Evolutionary conservation across 208 protist genomes (phyloP), one percentile per base, ranked within the genome.

Genomic region (Acanthamoeba rhysodes): DNA sequence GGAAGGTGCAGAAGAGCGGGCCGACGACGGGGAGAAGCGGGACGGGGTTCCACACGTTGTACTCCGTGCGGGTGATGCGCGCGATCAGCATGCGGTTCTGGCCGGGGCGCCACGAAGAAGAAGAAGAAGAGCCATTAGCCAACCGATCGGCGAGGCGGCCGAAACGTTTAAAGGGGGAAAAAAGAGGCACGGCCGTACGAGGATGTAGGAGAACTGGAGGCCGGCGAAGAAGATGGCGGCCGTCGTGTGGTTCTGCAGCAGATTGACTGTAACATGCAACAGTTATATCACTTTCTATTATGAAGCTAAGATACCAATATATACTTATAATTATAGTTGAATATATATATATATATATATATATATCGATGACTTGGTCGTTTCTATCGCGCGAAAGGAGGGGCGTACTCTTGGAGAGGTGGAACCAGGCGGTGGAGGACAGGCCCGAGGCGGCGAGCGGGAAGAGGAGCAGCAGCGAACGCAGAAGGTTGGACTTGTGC

Each of bases 21-120:
- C 90, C 90, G n/a, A 80, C 20, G 59, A 80, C 16, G 27, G 90
- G 64, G 18, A 94, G 55, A 41, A 80, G 37, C 16, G 57, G 90
- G 41, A 94, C 6, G 20, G 64, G 90, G 64, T 94, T 94, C 90
- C 90, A 94, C 37, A 94, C 66, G 90, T 94, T 94, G 68, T 94
- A 94, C 45, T 94, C 90, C 16, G 41, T 78, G 90, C 90, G 90
- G 24, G 66, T 94, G 90, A 94, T 94, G 90, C 90, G 90, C 16
- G 90, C 90, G 22, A 94, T 94, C 32, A 94, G 64, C 66, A 94
- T 80, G 24, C 90, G 90, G 66, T 94, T 94, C 90, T 94, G 45
- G 12, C 14, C 4, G 45, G 9, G 2, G 57, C 48, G 22, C 57
- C 57, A 64, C 57, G 57, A 18, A n/a, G 16, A 24, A 59, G 55